Evolutionary conservation across 768 basidiomycete genomes (phyloP).

Genomic region (Cystofilobasidium macerans): DNA sequence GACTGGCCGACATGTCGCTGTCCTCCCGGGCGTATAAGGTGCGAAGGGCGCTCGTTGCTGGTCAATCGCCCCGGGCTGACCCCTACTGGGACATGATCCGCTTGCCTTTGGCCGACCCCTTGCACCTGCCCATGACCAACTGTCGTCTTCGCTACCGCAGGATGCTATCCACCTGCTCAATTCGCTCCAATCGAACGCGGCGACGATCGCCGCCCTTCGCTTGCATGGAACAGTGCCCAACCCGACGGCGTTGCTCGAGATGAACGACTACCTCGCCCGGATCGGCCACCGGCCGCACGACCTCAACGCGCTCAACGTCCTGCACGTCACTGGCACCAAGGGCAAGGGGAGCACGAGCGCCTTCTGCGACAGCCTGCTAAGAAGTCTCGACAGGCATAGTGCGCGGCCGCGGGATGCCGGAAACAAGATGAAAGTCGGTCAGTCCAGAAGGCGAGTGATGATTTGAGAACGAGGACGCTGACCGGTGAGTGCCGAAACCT

Average conservation of each 20-base stretch:
- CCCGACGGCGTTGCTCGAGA: slow-evolving; percentile 66
- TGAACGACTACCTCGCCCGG: slow-evolving; percentile 73
- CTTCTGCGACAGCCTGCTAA: slow-evolving; percentile 75
- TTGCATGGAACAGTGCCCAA: slow-evolving; percentile 55
- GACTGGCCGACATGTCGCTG: not conserved
- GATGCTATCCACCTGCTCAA: slow-evolving; percentile 42
- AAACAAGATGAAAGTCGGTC: slow-evolving; percentile 61
- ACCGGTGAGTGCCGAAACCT: slow-evolving; percentile 49
- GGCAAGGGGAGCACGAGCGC: slow-evolving; percentile 97
- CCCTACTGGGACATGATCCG: not conserved
- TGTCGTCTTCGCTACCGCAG: slow-evolving; percentile 10
- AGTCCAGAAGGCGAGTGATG: slow-evolving; percentile 32
- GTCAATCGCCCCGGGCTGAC: not conserved
- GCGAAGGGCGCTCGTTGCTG: not conserved
- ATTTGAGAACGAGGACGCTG: slow-evolving; percentile 46
- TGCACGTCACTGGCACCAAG: slow-evolving; percentile 96
- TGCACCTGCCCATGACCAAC: too few relatives aligned
- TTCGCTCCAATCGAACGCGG: slow-evolving; percentile 71
- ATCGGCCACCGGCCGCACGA: slow-evolving; percentile 84
- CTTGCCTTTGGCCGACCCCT: not conserved
- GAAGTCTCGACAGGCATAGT: slow-evolving; percentile 41
- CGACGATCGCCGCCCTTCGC: slow-evolving; percentile 71
- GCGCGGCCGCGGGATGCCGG: not conserved
- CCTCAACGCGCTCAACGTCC: slow-evolving; percentile 76
- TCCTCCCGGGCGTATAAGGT: slow-evolving; percentile 17